Evolutionary conservation across 495 filamentous ascomycete species (phyloP), one percentile per base, ranked within the genome.

Genomic region (Neurospora sp.): DNA sequence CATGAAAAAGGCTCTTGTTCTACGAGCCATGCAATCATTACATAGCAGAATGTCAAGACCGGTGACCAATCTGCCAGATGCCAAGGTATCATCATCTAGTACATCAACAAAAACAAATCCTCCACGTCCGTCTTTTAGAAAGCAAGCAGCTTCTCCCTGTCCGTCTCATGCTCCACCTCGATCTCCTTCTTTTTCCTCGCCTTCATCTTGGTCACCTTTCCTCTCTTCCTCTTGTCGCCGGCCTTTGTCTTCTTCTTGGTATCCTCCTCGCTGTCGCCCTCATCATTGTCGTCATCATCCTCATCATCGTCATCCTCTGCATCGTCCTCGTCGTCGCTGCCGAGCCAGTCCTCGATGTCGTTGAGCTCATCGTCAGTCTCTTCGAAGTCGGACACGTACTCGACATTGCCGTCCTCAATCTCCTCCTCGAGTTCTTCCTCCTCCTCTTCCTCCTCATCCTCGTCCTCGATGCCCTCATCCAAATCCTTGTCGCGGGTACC

Each of bases 401-500:
- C 94, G 28, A 98, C 91, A 66, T 90, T 88, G 10, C 88, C 92
- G 75, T 93, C 92, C 71, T 90, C 92, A 73, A 93, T 89, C 43
- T 84, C 83, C 73, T 93, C 90, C 73, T 93, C 90, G 70, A 85
- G 81, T 80, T 91, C 89, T 74, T 87, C 85, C 76, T 89, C 87
- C 66, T 87, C 85, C 69, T 93, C 90, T 21, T 88, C 88, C 62
- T 91, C 88, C 72, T 92, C 86, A 34, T 91, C 90, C 74, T 97
- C 94, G 5, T 94, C 95, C 78, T 95, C 92, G 77, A 93, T 89
- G 10, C 90, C 92, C 73, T 91, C 87, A 78, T 98, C 95, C 79
- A 94, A 78, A 80, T 98, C 95, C 84, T 92, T 89, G 83, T 98
- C 96, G 75, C 94, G 86, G 77, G 86, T 86, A 66, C 91, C 96